These are phyloP conservation scores for Kernera saxatilis DNA, from an alignment of 345 rosid species.

Conservation along the genomic window DNA sequence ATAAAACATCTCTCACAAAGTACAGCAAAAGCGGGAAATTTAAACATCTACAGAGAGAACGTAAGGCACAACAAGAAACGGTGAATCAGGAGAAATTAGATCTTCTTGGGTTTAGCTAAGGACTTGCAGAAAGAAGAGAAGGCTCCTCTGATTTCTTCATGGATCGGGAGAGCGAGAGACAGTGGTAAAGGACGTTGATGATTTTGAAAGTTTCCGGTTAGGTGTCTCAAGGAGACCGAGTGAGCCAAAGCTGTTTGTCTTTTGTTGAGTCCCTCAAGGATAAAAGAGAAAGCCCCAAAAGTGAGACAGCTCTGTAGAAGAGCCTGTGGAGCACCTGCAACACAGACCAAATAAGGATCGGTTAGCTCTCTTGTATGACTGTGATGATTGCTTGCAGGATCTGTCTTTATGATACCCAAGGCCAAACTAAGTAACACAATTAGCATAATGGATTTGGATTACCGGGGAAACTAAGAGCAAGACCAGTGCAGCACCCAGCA, in stretches of 20 bases:
- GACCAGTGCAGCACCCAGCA: slow-evolving; percentile 91
- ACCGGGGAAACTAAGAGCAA: slow-evolving; percentile 88
- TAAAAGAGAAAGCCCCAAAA: slow-evolving; percentile 83
- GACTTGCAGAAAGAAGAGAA: slow-evolving; percentile 69
- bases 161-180: slow-evolving; percentile 56
- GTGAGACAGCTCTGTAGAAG: slow-evolving; percentile 73
- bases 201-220: slow-evolving; percentile 4
- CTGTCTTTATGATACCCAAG: not conserved
- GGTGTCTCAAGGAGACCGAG: slow-evolving; percentile 37
- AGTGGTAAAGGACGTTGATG: slow-evolving; percentile 29
- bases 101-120: slow-evolving; percentile 39
- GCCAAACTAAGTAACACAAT: not conserved
- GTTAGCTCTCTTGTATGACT: not conserved
- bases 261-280: slow-evolving; percentile 72
- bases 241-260: slow-evolving; percentile 79
- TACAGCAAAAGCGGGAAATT: not conserved
- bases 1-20: slow-evolving; percentile 7
- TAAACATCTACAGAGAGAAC: slow-evolving; percentile 19
- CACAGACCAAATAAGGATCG: not conserved
- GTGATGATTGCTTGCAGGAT: not conserved
- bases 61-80: slow-evolving; percentile 1
- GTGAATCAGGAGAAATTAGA: slow-evolving; percentile 17
- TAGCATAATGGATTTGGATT: not conserved
- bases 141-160: slow-evolving; percentile 57
- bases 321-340: slow-evolving; percentile 68